Percentiles rank a stretch among this genome's conserved stretches.
Evolutionary conservation across 345 rosid species (phyloP).

Genomic region (Mangifera indica): DNA sequence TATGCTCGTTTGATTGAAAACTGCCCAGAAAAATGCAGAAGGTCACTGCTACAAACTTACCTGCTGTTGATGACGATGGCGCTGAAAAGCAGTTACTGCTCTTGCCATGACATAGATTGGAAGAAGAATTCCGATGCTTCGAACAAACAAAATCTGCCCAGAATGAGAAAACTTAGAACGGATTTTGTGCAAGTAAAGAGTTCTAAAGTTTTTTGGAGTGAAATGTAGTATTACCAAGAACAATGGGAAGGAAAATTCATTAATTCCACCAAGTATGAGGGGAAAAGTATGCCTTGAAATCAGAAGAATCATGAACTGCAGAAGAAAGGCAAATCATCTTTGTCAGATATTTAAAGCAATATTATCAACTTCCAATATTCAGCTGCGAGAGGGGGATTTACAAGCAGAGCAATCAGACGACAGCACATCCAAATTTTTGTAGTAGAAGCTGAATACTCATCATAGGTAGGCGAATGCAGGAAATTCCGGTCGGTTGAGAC

Average conservation of each 20-base stretch:
- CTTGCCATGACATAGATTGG: constrained; percentile 64
- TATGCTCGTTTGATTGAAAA: background rate
- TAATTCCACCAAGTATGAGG: constrained; percentile 39
- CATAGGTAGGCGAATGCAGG: constrained; percentile 32
- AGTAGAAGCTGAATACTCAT: constrained; percentile 52
- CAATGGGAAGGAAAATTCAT: constrained; percentile 51
- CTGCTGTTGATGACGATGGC: constrained; percentile 37
- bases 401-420: constrained; percentile 60
- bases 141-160: constrained; percentile 55
- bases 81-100: constrained; percentile 48
- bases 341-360: background rate
- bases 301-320: constrained; percentile 85
- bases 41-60: constrained; percentile 22
- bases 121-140: constrained; percentile 60
- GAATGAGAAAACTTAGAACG: background rate
- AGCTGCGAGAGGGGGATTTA: constrained; percentile 29
- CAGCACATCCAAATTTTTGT: constrained; percentile 55
- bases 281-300: constrained; percentile 77
- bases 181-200: background rate
- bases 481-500: constrained; percentile 62
- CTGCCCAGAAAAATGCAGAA: background rate
- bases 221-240: constrained; percentile 42
- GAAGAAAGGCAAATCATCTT: constrained; percentile 13
- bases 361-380: background rate
- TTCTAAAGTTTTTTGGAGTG: background rate